Percentiles rank a stretch among this genome's conserved stretches.
These are phyloP conservation scores for Skeletonema marinoi DNA, from an alignment of 108 stramenopile species.

Conservation along the genomic window DNA sequence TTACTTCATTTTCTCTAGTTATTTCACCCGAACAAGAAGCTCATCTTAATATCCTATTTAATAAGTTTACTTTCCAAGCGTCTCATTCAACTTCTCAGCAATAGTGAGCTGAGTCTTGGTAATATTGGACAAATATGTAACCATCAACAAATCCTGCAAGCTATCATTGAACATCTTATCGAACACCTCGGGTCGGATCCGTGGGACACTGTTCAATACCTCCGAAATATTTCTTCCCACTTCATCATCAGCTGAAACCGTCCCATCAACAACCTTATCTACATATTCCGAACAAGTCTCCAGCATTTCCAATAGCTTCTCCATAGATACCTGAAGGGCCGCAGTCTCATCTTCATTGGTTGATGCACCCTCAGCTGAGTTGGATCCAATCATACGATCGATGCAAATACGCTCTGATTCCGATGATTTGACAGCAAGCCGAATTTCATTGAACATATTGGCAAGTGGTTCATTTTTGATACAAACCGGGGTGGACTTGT, in stretches of 20 bases:
- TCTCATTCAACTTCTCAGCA: constrained; percentile 94
- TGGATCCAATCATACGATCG: constrained; percentile 80
- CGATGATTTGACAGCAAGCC: constrained; percentile 64
- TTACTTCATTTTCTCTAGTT: neutral
- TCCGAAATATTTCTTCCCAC: constrained; percentile 84
- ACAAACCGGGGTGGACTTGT: constrained; percentile 70
- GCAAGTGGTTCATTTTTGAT: constrained; percentile 86
- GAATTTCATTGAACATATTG: constrained; percentile 92
- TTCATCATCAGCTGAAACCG: constrained; percentile 67
- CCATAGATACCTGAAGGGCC: constrained; percentile 71
- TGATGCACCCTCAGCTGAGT: constrained; percentile 12
- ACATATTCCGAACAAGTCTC: constrained; percentile 85
- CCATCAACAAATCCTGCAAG: constrained; percentile 97
- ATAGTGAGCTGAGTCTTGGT: constrained; percentile 93
- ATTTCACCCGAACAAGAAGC: neutral
- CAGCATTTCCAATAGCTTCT: constrained; percentile 78
- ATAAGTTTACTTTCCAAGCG: constrained; percentile 56
- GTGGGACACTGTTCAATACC: constrained; percentile 83
- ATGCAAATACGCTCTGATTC: constrained; percentile 91
- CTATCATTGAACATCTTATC: constrained; percentile 90
- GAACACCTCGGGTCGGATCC: constrained; percentile 89
- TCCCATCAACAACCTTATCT: constrained; percentile 83
- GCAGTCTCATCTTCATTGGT: constrained; percentile 23
- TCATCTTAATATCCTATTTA: neutral
- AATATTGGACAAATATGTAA: constrained; percentile 92